phyloP scores from a whole-genome alignment of 257 asterid genomes.

The Solanum neorickii region DNA sequence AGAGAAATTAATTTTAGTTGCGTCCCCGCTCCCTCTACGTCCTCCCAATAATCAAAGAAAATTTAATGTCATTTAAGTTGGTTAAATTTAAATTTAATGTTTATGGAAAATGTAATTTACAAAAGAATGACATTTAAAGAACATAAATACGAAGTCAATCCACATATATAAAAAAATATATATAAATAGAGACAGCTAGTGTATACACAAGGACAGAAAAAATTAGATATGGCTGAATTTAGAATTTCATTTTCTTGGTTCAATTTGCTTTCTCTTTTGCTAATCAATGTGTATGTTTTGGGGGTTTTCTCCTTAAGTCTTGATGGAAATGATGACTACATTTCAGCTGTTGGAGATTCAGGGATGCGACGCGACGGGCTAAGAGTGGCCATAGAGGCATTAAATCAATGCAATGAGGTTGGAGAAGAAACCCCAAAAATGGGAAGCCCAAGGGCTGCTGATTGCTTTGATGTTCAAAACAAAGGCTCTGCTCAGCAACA shows the following conservation, averaged over 20 bases:
- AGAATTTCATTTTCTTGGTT: neutral
- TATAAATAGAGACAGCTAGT: neutral
- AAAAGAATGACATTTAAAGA: neutral
- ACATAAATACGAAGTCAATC: neutral
- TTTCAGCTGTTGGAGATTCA: constrained; percentile 71
- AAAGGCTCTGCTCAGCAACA: constrained; percentile 27
- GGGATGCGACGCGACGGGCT: constrained; percentile 62
- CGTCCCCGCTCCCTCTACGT: no score
- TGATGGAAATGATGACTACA: constrained; percentile 8
- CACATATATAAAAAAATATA: neutral
- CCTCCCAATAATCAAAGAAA: neutral
- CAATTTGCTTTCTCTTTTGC: neutral
- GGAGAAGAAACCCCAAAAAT: constrained; percentile 71
- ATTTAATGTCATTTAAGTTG: neutral
- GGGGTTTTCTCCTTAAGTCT: neutral
- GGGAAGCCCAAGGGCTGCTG: constrained; percentile 91
- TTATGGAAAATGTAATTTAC: neutral
- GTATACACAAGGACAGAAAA: neutral
- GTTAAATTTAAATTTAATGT: neutral
- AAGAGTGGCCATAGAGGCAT: constrained; percentile 80
- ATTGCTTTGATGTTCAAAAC: constrained; percentile 52
- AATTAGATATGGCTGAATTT: neutral
- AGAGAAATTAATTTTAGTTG: no score
- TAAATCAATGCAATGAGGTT: constrained; percentile 89
- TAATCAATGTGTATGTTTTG: constrained; percentile 12